A percentile compares a stretch with the other conserved stretches of the same genome.
Conservation (phyloP, 345 rosid genomes). For the Brassica juncea region DNA sequence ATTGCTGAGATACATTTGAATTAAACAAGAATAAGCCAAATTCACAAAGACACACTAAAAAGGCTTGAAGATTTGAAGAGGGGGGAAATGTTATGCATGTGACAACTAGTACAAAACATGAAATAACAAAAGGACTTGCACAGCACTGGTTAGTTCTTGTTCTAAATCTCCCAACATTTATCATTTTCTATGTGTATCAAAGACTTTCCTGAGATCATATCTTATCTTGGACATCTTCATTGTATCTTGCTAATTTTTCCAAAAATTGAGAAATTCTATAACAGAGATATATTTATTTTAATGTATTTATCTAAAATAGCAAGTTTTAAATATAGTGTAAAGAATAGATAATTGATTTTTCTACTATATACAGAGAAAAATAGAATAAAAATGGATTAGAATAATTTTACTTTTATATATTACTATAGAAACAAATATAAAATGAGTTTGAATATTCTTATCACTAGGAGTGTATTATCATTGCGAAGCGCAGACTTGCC, state of each 20-base stretch:
- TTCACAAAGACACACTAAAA: background rate
- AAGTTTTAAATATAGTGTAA: background rate
- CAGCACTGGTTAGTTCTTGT: background rate
- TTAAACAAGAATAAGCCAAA: conserved; percentile 61
- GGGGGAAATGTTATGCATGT: background rate
- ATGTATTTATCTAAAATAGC: background rate
- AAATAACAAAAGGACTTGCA: background rate
- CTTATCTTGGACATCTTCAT: background rate
- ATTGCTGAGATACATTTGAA: conserved; percentile 78
- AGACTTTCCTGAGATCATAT: background rate
- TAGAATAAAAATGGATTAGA: too few species aligned
- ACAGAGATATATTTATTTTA: background rate
- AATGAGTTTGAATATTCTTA: background rate
- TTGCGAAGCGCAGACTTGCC: background rate
- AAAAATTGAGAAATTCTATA: background rate
- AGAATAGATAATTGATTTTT: too few species aligned
- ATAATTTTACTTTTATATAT: background rate
- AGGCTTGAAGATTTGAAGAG: background rate
- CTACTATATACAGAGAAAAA: too few species aligned
- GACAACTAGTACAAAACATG: background rate
- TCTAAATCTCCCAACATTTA: background rate
- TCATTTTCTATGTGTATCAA: background rate
- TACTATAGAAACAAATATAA: background rate
- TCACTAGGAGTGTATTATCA: background rate
- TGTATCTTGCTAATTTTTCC: background rate